A percentile compares a stretch with the other conserved stretches of the same genome.
Evolutionary conservation across 352 stramenopile species (phyloP).

Genomic region (Globisporangium ultimum): DNA sequence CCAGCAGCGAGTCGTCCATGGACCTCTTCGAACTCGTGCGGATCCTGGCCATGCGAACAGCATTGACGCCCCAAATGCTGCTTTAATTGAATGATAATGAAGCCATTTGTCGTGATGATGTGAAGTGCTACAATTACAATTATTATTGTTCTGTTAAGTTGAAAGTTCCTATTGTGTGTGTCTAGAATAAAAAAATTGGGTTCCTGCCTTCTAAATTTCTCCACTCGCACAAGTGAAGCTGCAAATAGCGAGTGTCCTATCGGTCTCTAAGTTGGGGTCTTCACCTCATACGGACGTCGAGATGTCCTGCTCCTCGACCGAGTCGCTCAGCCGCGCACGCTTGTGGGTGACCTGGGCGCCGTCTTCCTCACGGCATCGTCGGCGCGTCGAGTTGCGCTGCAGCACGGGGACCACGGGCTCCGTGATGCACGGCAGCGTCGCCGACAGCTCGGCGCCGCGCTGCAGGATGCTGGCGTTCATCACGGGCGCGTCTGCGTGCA

Average conservation of each 20-base stretch:
- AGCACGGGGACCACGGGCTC: conserved; percentile 70
- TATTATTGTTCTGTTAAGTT: conserved; percentile 18
- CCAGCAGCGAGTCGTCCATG: conserved; percentile 40
- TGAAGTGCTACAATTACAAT: conserved; percentile 20
- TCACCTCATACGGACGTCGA: conserved; percentile 34
- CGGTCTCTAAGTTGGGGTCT: neutral
- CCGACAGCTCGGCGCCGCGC: conserved; percentile 34
- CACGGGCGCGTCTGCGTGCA: conserved; percentile 52
- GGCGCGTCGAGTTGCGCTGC: conserved; percentile 59
- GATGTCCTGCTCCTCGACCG: conserved; percentile 53
- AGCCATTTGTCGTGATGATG: conserved; percentile 4
- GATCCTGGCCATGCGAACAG: conserved; percentile 50
- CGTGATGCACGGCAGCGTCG: conserved; percentile 49
- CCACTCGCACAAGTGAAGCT: too few relatives aligned
- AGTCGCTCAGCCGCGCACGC: conserved; percentile 44
- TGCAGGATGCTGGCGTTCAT: conserved; percentile 82
- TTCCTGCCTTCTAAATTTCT: too few relatives aligned
- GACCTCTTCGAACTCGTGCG: conserved; percentile 76
- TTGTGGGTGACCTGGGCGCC: conserved; percentile 38
- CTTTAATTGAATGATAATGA: neutral
- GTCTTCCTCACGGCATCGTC: conserved; percentile 53
- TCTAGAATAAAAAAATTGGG: too few relatives aligned
- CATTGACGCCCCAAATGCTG: conserved; percentile 32
- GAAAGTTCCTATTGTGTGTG: too few relatives aligned
- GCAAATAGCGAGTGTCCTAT: too few relatives aligned